These are phyloP conservation scores for Lachnellula hyalina DNA, from an alignment of 2,329 filamentous ascomycete genomes.

Conservation along the genomic window DNA sequence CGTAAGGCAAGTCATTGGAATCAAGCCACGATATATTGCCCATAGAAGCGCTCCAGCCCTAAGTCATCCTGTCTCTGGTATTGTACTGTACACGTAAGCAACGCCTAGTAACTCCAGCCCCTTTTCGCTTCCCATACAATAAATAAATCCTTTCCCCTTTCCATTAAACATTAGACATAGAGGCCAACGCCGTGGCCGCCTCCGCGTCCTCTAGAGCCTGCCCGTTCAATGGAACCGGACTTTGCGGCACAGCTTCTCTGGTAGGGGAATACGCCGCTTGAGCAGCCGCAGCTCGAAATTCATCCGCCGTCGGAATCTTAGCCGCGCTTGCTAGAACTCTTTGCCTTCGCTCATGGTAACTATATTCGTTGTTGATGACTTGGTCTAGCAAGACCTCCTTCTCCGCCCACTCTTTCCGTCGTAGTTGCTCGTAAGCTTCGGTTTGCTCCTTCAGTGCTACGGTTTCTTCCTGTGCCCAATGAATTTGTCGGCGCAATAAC, in stretches of 20 bases:
- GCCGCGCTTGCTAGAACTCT: conserved; percentile 47
- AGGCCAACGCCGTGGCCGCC: conserved; percentile 25
- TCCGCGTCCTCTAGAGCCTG: conserved; percentile 23
- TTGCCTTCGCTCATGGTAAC: conserved; percentile 56
- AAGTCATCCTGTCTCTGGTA: neutral
- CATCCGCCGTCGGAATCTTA: conserved; percentile 18
- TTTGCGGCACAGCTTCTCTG: conserved; percentile 5
- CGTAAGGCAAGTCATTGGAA: too few relatives aligned
- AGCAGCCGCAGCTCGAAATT: conserved; percentile 16
- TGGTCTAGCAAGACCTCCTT: conserved; percentile 77
- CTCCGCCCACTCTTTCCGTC: conserved; percentile 69
- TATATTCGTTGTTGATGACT: conserved; percentile 59
- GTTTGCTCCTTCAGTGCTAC: conserved; percentile 60
- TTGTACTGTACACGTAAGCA: neutral
- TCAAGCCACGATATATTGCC: neutral
- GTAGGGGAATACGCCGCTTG: conserved; percentile 7
- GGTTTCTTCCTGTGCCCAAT: conserved; percentile 65
- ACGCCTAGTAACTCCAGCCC: neutral
- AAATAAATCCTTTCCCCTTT: neutral
- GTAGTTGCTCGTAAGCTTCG: conserved; percentile 58
- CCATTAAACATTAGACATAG: conserved; percentile 21
- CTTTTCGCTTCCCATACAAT: neutral
- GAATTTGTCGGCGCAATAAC: conserved; percentile 56
- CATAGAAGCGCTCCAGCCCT: neutral
- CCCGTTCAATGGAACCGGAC: conserved; percentile 8